phyloP scores from a whole-genome alignment of 176 grass and related monocot species.

The Rhynchospora pubera region DNA sequence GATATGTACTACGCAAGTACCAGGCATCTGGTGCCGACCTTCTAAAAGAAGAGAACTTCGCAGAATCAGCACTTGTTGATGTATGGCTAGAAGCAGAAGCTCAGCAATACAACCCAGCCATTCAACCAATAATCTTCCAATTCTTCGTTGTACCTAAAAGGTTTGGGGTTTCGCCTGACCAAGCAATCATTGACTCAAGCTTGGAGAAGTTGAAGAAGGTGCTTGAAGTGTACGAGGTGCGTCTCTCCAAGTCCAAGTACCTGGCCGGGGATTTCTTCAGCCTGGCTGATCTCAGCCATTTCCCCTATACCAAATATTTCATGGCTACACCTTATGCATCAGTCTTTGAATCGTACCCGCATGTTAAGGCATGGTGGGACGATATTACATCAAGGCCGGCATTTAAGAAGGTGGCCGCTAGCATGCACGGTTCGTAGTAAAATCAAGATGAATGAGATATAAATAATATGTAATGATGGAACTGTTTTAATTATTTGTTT shows the following conservation, averaged over 20 bases:
- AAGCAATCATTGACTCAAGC: slow-evolving; percentile 1
- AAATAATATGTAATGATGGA: not conserved
- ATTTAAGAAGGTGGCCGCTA: slow-evolving; percentile 7
- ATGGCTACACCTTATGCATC: slow-evolving; percentile 14
- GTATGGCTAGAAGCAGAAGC: slow-evolving; percentile 39
- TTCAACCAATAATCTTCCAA: slow-evolving; percentile 21
- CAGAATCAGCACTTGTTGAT: slow-evolving; percentile 34
- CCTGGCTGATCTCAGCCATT: slow-evolving; percentile 35
- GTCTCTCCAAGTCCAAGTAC: slow-evolving; percentile 28
- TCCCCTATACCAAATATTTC: slow-evolving; percentile 19
- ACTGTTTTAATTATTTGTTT: not conserved
- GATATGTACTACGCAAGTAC: slow-evolving; percentile 32
- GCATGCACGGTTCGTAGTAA: not conserved
- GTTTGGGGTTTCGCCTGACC: slow-evolving; percentile 18
- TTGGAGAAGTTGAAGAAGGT: slow-evolving; percentile 33
- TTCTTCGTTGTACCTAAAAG: not conserved
- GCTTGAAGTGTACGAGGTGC: slow-evolving; percentile 35
- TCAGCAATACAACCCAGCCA: slow-evolving; percentile 28
- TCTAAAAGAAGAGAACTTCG: slow-evolving; percentile 12
- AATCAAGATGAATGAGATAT: not conserved
- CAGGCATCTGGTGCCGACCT: slow-evolving; percentile 16
- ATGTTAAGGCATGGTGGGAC: slow-evolving; percentile 39
- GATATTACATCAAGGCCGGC: slow-evolving; percentile 22
- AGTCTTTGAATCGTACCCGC: slow-evolving; percentile 22
- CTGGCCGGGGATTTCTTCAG: slow-evolving; percentile 42